Base-by-base conservation (phyloP, 2,329 filamentous ascomycete species). In the Fusarium sacchari region DNA sequence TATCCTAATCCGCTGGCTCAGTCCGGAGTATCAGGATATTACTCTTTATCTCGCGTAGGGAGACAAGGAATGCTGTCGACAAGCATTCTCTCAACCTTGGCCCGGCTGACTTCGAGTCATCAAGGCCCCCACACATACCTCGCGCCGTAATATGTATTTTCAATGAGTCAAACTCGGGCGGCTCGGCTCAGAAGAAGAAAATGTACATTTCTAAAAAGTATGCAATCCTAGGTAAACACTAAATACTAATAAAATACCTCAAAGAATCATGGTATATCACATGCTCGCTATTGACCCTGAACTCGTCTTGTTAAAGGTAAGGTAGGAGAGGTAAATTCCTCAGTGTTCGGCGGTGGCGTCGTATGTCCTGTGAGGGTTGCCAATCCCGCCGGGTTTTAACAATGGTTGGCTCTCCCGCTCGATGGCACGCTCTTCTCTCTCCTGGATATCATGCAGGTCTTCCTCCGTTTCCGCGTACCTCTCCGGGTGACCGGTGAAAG, bases 401-500 rank as follows among this genome's bases (percentile, higher is more conserved):
- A 89, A 78, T 10, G 87, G 87, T 69, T 87, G 83, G 43, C 83
- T 87, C 78, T 88, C 87, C 42, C 84, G 78, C 20, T 83, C 85
- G 36, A 87, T 86, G 22, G 87, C 86, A 47, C 84, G 81, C 61
- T 88, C 86, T 72, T 88, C 86, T 26, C 86, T 84, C 67, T 87
- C 86, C 67, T 84, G 79, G 42, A 88, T 85, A 40, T 85, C 82
- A 56, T 87, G 84, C 69, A 88, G 80, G 64, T 88, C 85, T 64
- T 88, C 86, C 40, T 87, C 85, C 7, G 84, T 87, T 56, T 86
- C 83, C 37, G 86, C 86, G 59, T 88, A 88, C 66, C 83, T 83
- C 75, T 88, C 86, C 7, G 87, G 86, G 59, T 88, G 86, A 3
- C 85, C 85, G 4, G 86, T 87, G 72, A 87, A 87, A 2, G 85